Evolutionary conservation across 371 early-diverging fungal species (phyloP).

Genomic region (Syncephalastrum racemosum): DNA sequence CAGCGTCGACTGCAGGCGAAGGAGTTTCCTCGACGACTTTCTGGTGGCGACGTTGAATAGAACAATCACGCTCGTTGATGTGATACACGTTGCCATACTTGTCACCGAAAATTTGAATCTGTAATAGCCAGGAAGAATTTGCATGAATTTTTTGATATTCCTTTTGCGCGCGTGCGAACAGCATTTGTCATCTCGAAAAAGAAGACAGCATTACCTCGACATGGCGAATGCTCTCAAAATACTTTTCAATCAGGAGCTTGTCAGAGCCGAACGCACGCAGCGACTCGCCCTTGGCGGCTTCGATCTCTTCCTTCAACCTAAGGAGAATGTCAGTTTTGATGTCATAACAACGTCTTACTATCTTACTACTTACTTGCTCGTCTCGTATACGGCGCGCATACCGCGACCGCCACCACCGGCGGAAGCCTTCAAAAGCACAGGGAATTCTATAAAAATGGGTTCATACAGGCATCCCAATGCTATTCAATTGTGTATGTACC

Average conservation of each 20-base stretch:
- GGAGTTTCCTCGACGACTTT: conserved; percentile 82
- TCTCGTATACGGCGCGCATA: conserved; percentile 70
- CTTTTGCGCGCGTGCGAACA: not conserved
- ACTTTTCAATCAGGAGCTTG: conserved; percentile 90
- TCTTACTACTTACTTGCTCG: conserved; percentile 27
- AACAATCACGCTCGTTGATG: conserved; percentile 90
- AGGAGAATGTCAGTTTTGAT: conserved; percentile 31
- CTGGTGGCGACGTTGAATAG: conserved; percentile 86
- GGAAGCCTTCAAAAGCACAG: conserved; percentile 87
- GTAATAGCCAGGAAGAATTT: not conserved
- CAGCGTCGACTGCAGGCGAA: conserved; percentile 52
- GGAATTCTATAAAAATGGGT: conserved; percentile 62
- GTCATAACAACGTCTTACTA: not conserved
- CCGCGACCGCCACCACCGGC: conserved; percentile 95
- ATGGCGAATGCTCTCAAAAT: conserved; percentile 87
- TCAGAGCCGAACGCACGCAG: conserved; percentile 88
- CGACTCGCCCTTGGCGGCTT: conserved; percentile 85
- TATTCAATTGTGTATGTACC: conserved; percentile 22
- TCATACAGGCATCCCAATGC: not conserved
- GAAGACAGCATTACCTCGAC: conserved; percentile 64
- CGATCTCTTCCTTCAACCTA: conserved; percentile 24
- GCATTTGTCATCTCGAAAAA: too few species aligned
- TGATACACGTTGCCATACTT: conserved; percentile 77
- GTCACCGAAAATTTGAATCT: conserved; percentile 84
- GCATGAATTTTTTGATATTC: conserved; percentile 3